These are phyloP conservation scores for Stephania cephalantha DNA, from an alignment of 164 flowering plant species.

Conservation along the genomic window DNA sequence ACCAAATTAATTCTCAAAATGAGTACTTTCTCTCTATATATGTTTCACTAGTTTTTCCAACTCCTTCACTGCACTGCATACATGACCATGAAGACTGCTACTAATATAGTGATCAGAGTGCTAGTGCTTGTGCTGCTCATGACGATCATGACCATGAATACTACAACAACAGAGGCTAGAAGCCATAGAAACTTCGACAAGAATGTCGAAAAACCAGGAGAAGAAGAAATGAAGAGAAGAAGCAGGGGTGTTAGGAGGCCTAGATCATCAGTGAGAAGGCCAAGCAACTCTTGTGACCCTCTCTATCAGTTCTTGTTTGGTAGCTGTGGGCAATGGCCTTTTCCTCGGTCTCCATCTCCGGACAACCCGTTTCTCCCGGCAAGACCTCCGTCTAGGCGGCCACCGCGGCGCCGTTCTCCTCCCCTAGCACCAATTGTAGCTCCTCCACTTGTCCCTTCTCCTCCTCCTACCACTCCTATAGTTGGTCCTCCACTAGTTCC, in stretches of 20 bases:
- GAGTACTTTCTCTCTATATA: neutral
- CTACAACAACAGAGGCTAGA: slow-evolving; percentile 17
- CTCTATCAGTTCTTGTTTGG: slow-evolving; percentile 8
- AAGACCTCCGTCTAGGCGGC: slow-evolving; percentile 8
- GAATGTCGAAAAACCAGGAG: neutral
- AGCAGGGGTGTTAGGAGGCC: neutral
- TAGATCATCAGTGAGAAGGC: neutral
- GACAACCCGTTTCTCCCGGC: slow-evolving; percentile 37
- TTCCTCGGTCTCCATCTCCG: slow-evolving; percentile 30
- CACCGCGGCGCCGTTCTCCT: slow-evolving; percentile 5
- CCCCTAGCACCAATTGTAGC: slow-evolving; percentile 5
- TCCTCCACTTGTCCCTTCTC: neutral
- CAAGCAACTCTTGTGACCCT: slow-evolving; percentile 3
- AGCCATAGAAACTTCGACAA: neutral
- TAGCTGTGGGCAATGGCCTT: slow-evolving; percentile 26
- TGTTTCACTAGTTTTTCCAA: neutral
- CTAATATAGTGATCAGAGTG: neutral
- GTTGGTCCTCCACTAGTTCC: neutral
- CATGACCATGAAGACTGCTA: neutral
- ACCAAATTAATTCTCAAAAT: no score
- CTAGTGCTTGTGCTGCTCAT: slow-evolving; percentile 19
- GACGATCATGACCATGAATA: slow-evolving; percentile 6
- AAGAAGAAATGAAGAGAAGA: neutral
- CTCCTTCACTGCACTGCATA: neutral
- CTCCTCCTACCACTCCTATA: neutral